phyloP scores from a whole-genome alignment of 1,139 yeast genomes.

The Torulaspora globosa region DNA sequence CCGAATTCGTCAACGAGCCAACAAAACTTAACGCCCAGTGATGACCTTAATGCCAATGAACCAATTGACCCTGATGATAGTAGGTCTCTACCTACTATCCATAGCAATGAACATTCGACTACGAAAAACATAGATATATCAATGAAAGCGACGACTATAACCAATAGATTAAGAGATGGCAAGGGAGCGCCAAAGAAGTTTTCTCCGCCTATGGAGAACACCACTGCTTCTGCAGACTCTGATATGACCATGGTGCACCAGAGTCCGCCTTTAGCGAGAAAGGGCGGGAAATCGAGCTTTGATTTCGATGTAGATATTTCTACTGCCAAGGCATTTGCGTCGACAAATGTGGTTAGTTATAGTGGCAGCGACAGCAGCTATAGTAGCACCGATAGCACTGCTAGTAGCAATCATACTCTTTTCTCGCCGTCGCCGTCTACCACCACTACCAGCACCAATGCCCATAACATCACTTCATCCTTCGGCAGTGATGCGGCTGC shows the following conservation, averaged over 20 bases:
- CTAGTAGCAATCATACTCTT: conserved; percentile 13
- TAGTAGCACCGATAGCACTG: conserved; percentile 10
- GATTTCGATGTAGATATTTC: conserved; percentile 15
- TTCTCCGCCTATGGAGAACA: conserved; percentile 2
- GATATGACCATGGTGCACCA: conserved; percentile 12
- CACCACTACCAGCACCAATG: conserved; percentile 7
- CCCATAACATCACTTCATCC: conserved; percentile 6
- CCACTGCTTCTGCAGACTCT: conserved; percentile 11
- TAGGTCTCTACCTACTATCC: conserved; percentile 34
- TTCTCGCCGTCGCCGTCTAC: conserved; percentile 12
- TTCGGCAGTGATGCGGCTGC: conserved; percentile 2
- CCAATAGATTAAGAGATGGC: conserved; percentile 6
- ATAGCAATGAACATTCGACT: conserved; percentile 11
- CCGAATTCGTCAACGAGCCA: conserved; percentile 46
- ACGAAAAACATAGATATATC: conserved; percentile 14
- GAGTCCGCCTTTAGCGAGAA: background rate
- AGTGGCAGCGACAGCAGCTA: conserved; percentile 15
- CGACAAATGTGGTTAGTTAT: conserved; percentile 6
- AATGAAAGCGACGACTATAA: conserved; percentile 5
- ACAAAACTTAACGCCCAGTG: conserved; percentile 23
- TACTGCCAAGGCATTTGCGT: conserved; percentile 19
- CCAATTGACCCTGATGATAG: conserved; percentile 40
- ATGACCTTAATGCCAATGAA: conserved; percentile 33
- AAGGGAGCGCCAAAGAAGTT: conserved; percentile 1
- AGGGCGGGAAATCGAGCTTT: conserved; percentile 6